These are phyloP conservation scores for Solanum sejunctum DNA, from an alignment of 257 asterid genomes.

Conservation along the genomic window DNA sequence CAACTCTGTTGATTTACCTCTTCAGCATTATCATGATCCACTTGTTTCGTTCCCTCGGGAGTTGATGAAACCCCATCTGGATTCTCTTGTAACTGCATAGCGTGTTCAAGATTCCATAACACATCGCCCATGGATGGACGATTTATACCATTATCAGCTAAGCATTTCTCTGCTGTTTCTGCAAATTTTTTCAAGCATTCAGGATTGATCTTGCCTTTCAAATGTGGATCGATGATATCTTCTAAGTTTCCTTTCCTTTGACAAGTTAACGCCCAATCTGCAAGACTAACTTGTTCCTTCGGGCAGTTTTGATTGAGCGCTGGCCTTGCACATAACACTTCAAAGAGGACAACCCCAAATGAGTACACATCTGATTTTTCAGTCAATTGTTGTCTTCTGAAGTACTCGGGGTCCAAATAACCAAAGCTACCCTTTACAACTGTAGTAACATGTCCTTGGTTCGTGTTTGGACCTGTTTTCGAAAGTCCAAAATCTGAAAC, in stretches of 20 bases:
- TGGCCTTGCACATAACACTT: slow-evolving; percentile 62
- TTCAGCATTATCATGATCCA: slow-evolving; percentile 12
- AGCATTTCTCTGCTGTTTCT: slow-evolving; percentile 66
- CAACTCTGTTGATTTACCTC: slow-evolving; percentile 23
- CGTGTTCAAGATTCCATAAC: slow-evolving; percentile 62
- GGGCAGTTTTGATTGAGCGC: slow-evolving; percentile 60
- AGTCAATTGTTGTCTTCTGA: slow-evolving; percentile 61
- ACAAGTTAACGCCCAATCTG: slow-evolving; percentile 61
- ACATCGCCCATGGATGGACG: slow-evolving; percentile 86
- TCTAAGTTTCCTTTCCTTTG: slow-evolving; percentile 42
- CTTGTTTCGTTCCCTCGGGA: not conserved
- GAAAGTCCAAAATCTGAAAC: slow-evolving; percentile 91
- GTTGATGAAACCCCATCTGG: not conserved
- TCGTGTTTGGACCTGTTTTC: slow-evolving; percentile 68
- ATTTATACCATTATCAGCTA: slow-evolving; percentile 56
- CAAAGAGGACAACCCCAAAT: slow-evolving; percentile 77
- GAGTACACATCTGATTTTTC: slow-evolving; percentile 83
- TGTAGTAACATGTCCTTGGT: slow-evolving; percentile 73
- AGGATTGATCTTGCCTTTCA: slow-evolving; percentile 40
- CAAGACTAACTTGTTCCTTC: slow-evolving; percentile 74
- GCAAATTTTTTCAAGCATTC: slow-evolving; percentile 48
- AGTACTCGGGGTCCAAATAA: slow-evolving; percentile 77
- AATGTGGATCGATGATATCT: slow-evolving; percentile 57
- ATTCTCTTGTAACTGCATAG: slow-evolving; percentile 52
- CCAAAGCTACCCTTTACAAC: slow-evolving; percentile 89